Percentiles rank a stretch among this genome's conserved stretches.
phyloP scores from a whole-genome alignment of 2,329 filamentous ascomycete genomes.

The Fusarium clavum region DNA sequence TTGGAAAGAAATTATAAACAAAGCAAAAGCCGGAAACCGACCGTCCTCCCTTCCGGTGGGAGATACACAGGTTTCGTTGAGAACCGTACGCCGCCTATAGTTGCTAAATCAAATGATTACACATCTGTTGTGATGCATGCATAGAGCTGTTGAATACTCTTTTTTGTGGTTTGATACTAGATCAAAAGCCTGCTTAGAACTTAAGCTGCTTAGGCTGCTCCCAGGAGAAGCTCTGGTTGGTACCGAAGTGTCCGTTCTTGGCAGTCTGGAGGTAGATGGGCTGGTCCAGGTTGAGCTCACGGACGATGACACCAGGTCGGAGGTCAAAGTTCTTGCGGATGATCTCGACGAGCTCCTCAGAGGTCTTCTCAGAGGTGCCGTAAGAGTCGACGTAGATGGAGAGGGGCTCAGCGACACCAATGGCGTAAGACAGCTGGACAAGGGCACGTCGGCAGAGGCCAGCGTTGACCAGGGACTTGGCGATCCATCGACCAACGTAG shows the following conservation, averaged over 20 bases:
- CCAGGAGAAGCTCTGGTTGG: slow-evolving; percentile 97
- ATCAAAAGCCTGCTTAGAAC: slow-evolving; percentile 70
- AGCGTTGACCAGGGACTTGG: slow-evolving; percentile 94
- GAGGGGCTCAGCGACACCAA: slow-evolving; percentile 97
- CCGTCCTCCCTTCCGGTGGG: slow-evolving; percentile 50
- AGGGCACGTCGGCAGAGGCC: slow-evolving; percentile 91
- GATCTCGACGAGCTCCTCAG: slow-evolving; percentile 94
- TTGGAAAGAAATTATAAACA: slow-evolving; percentile 44
- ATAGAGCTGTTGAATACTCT: slow-evolving; percentile 58
- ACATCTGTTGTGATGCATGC: slow-evolving; percentile 51
- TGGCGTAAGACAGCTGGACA: slow-evolving; percentile 99
- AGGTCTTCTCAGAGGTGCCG: slow-evolving; percentile 89
- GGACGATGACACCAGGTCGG: slow-evolving; percentile 97
- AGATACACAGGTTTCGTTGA: slow-evolving; percentile 59
- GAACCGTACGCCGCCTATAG: slow-evolving; percentile 58
- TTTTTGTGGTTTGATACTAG: slow-evolving; percentile 36
- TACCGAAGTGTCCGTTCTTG: slow-evolving; percentile 99
- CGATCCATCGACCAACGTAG: slow-evolving; percentile 98
- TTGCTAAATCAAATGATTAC: slow-evolving; percentile 55
- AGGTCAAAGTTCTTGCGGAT: slow-evolving; percentile 97
- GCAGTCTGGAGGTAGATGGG: slow-evolving; percentile 99
- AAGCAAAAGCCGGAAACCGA: slow-evolving; percentile 53
- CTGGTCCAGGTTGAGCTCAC: slow-evolving; percentile 92
- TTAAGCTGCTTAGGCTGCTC: slow-evolving; percentile 97
- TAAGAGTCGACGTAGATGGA: slow-evolving; percentile 99